Conservation (phyloP, 306 rosid genomes). For the Malus asiatica region DNA sequence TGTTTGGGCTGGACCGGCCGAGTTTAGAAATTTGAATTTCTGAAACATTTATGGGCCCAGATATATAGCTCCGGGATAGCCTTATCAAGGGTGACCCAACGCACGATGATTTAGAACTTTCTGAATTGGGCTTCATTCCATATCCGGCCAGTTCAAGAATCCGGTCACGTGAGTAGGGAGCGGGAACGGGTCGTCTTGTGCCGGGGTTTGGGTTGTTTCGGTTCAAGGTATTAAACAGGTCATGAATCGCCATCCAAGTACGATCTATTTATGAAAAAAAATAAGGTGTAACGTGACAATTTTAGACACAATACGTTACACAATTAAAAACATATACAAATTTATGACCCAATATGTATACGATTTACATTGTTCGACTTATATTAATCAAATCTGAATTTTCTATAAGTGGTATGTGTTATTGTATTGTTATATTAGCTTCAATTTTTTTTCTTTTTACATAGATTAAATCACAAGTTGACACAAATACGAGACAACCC, state of each 20-base stretch:
- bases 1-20: not conserved
- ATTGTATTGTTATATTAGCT: too few relatives aligned
- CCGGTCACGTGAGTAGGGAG: not conserved
- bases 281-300: accelerated
- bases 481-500: too few relatives aligned
- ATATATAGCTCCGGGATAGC: not conserved
- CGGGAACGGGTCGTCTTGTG: not conserved
- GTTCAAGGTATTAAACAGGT: not conserved
- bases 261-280: too few relatives aligned
- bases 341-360: too few relatives aligned
- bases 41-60: not conserved
- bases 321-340: too few relatives aligned
- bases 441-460: too few relatives aligned
- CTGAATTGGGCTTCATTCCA: not conserved
- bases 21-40: not conserved
- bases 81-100: not conserved
- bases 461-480: not conserved
- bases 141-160: not conserved
- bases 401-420: not conserved
- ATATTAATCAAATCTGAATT: too few relatives aligned
- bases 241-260: not conserved
- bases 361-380: too few relatives aligned
- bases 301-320: too few relatives aligned
- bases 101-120: not conserved
- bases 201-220: not conserved